phyloP scores from a whole-genome alignment of 768 basidiomycete genomes.

The Suillus spraguei region DNA sequence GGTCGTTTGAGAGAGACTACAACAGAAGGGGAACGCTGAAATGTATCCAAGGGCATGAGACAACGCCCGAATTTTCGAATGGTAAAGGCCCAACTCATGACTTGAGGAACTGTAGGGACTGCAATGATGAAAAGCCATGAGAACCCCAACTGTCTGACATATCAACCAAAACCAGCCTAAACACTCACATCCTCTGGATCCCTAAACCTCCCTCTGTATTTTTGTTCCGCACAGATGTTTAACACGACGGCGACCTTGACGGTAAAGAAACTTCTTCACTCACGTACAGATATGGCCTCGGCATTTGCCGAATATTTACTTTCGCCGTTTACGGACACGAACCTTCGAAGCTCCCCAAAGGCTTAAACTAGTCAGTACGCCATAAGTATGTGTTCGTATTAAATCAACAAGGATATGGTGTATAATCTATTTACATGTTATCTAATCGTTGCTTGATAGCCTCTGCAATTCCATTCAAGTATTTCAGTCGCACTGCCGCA shows the following conservation, averaged over 20 bases:
- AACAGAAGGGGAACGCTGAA: constrained; percentile 26
- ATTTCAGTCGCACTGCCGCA: constrained; percentile 70
- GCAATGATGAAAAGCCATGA: not conserved
- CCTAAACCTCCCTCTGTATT: not conserved
- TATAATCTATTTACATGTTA: constrained; percentile 3
- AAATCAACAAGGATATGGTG: not conserved
- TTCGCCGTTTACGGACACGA: no score
- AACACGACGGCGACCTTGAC: not conserved
- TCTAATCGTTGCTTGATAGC: constrained; percentile 23
- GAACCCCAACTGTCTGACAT: not conserved
- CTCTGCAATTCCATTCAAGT: constrained; percentile 64
- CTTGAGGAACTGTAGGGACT: constrained; percentile 27
- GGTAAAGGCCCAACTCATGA: constrained; percentile 51
- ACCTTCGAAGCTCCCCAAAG: no score
- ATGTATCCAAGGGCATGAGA: constrained; percentile 60
- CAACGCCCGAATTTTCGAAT: constrained; percentile 48
- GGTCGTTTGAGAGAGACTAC: constrained; percentile 46
- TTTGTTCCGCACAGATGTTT: not conserved
- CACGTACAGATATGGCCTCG: not conserved
- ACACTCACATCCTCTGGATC: not conserved
- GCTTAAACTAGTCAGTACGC: no score
- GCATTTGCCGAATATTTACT: constrained; percentile 2
- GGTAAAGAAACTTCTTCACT: not conserved
- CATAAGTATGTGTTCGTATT: no score
- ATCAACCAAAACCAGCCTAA: not conserved